phyloP scores from a whole-genome alignment of 1,284 basidiomycete genomes.

The Boletus sp. region DNA sequence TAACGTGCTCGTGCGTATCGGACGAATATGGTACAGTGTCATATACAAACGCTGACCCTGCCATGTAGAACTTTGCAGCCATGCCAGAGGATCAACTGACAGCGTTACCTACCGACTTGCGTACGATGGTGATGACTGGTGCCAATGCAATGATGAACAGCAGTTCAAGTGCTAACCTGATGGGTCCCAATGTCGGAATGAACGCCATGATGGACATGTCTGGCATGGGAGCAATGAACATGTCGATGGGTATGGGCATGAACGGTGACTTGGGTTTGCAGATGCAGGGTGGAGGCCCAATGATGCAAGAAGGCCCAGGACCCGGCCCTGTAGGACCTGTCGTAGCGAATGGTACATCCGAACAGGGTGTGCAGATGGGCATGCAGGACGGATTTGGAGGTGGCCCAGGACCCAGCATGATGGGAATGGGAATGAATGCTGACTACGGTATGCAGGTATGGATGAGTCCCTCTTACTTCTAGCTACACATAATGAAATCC shows the following conservation, averaged over 20 bases:
- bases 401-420: slow-evolving; percentile 46
- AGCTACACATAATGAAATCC: slow-evolving; percentile 39
- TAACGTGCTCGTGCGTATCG: slow-evolving; percentile 65
- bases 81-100: slow-evolving; percentile 78
- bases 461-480: slow-evolving; percentile 35
- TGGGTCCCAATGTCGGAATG: slow-evolving; percentile 42
- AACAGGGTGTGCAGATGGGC: slow-evolving; percentile 40
- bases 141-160: slow-evolving; percentile 71
- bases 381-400: slow-evolving; percentile 47
- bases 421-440: slow-evolving; percentile 48
- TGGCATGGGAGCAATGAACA: slow-evolving; percentile 55
- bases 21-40: not conserved
- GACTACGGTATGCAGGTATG: slow-evolving; percentile 63
- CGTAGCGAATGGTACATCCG: slow-evolving; percentile 38
- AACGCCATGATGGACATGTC: slow-evolving; percentile 42
- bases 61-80: slow-evolving; percentile 67
- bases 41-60: slow-evolving; percentile 5
- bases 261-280: slow-evolving; percentile 44
- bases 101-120: slow-evolving; percentile 69
- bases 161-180: slow-evolving; percentile 48
- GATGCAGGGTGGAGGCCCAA: slow-evolving; percentile 39
- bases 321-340: slow-evolving; percentile 34
- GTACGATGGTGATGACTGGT: slow-evolving; percentile 78
- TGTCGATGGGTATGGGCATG: slow-evolving; percentile 47
- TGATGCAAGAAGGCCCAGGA: slow-evolving; percentile 41